Conservation (phyloP, 352 stramenopile genomes). For the Pythium dissotocum region DNA sequence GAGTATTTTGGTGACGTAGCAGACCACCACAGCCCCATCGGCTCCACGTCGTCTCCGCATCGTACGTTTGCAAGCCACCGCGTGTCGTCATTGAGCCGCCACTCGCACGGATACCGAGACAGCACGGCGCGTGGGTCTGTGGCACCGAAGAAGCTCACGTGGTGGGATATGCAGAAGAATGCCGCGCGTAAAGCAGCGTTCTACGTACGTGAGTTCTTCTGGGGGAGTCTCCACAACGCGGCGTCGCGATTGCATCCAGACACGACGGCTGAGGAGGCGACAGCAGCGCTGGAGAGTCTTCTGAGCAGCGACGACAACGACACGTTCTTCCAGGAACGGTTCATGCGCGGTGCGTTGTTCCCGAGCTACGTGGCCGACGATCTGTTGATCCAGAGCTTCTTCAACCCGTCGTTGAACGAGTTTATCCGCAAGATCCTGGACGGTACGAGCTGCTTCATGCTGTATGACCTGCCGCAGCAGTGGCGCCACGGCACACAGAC, state of each 20-base stretch:
- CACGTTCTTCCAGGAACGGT: constrained; percentile 85
- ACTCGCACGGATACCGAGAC: constrained; percentile 15
- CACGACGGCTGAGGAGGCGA: constrained; percentile 17
- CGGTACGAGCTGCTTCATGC: constrained; percentile 84
- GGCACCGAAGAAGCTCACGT: constrained; percentile 38
- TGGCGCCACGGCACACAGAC: constrained; percentile 45
- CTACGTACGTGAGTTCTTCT: constrained; percentile 56
- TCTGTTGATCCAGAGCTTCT: constrained; percentile 86
- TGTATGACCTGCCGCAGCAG: constrained; percentile 72
- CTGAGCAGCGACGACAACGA: constrained; percentile 57
- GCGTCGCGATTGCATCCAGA: constrained; percentile 46
- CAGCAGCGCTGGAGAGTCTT: constrained; percentile 32
- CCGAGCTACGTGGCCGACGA: constrained; percentile 80
- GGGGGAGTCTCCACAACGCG: constrained; percentile 60
- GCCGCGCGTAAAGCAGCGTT: constrained; percentile 5
- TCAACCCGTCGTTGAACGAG: constrained; percentile 83
- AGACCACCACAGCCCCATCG: constrained; percentile 9
- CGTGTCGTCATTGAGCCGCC: constrained; percentile 21
- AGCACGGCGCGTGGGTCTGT: constrained; percentile 29
- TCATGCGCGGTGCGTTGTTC: constrained; percentile 82
- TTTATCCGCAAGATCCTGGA: constrained; percentile 85
- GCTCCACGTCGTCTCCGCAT: constrained; percentile 15
- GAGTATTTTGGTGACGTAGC: constrained; percentile 3
- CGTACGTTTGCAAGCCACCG: constrained; percentile 21
- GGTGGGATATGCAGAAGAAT: constrained; percentile 38